Base-by-base conservation (phyloP, 345 rosid species). In the Firmiana major region DNA sequence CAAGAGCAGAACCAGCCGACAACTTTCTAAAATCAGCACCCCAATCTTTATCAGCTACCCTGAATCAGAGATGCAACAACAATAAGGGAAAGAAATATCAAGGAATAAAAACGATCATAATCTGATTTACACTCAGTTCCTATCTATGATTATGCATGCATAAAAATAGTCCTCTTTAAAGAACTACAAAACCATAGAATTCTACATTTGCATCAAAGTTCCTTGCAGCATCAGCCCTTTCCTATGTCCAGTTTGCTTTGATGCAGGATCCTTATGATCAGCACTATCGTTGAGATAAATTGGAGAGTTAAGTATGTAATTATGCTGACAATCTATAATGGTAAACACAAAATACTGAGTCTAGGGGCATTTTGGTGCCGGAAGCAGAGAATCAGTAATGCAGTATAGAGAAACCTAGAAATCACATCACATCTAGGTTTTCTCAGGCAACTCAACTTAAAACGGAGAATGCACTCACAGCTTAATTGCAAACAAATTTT, bases 1-100 rank as follows among this genome's bases (percentile, higher is more conserved):
- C 98, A 71, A 95, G 98, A 58, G 99, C 95, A 75, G 98, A 88
- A 82, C 99, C 99, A 58, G 92, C 99, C 12, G 99, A 95, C 75
- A 95, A 74, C 86, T 89, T 93, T 77, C 99, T 89, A 71, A 95
- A 88, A 84, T 95, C 99, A 75, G 99, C 97, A 46, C 98, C 96
- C 99, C 99, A 93, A 65, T 92, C 94, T 79, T 90, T 92, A 77
- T 91, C 99, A 70, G 97, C 93, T 75, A 95, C 94, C 85, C 99
- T 95, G 91, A 70, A 81, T 75, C 81, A 83, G 59, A 73, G 48
- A 81, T 54, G 54, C 53, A 51, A 76, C 22, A 72, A 73, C 16
- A n/a, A 77, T 49, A n/a, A 57, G 78, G 58, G 57, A 75, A 77
- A 7, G 28, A 54, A 66, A 7, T 10, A 0, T 5, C 40, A 46